Conservation (phyloP, 1,284 basidiomycete species). For the Microbotryum silenes-acaulis region DNA sequence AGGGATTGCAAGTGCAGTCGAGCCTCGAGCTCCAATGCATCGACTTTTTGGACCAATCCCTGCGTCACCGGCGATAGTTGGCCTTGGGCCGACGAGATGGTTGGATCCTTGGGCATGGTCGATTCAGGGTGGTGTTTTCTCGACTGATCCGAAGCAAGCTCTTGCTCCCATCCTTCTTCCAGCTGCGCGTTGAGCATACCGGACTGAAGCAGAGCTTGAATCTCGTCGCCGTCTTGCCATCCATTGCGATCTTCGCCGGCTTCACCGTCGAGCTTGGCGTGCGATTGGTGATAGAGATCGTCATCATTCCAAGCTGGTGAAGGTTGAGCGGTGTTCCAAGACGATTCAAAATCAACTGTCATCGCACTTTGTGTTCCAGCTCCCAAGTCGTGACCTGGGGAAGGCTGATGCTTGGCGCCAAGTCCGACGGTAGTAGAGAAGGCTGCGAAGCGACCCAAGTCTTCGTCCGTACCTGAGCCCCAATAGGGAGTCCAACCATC, state of each 20-base stretch:
- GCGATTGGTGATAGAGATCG: not conserved
- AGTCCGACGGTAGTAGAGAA: not conserved
- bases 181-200: not conserved
- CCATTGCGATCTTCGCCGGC: not conserved
- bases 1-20: slow-evolving; percentile 19
- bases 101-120: slow-evolving; percentile 14
- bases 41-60: slow-evolving; percentile 17
- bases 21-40: slow-evolving; percentile 19
- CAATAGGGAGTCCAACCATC: not conserved
- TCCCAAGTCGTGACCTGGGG: too few relatives aligned
- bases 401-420: too few relatives aligned
- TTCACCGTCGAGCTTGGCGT: not conserved
- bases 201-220: slow-evolving; percentile 2
- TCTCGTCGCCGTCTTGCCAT: slow-evolving; percentile 10
- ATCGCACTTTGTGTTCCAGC: not conserved
- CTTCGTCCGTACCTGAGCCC: slow-evolving; percentile 3
- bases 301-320: not conserved
- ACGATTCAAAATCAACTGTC: not conserved
- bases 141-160: slow-evolving; percentile 9
- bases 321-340: not conserved
- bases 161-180: slow-evolving; percentile 24
- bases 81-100: slow-evolving; percentile 1
- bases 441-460: slow-evolving; percentile 17
- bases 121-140: not conserved
- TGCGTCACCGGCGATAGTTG: slow-evolving; percentile 15